Percentiles rank a stretch among this genome's conserved stretches.
These are phyloP conservation scores for Mitragyna speciosa DNA, from an alignment of 257 asterid species.

Conservation along the genomic window DNA sequence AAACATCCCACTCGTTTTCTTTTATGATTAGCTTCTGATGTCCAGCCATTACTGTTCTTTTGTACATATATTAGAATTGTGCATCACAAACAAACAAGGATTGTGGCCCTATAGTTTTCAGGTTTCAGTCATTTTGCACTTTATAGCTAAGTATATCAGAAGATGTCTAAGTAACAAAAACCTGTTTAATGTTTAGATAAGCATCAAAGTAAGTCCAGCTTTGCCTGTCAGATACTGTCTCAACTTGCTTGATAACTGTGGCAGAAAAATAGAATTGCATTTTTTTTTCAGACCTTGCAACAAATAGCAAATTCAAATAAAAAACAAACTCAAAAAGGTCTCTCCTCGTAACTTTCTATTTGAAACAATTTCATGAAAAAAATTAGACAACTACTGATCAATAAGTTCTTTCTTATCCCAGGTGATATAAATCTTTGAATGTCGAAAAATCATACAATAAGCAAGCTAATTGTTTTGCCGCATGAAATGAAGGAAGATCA, in stretches of 20 bases:
- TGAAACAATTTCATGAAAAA: not conserved
- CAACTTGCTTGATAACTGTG: conserved; percentile 11
- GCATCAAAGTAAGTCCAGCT: conserved; percentile 21
- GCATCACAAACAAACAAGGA: conserved; percentile 16
- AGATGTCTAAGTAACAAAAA: conserved; percentile 30
- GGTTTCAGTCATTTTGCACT: conserved; percentile 18
- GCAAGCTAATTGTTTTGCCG: not conserved
- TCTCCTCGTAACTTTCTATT: not conserved
- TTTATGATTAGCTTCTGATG: not conserved
- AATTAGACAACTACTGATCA: too few relatives aligned
- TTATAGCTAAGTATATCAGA: conserved; percentile 25
- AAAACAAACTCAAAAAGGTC: not conserved
- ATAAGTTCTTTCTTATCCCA: not conserved
- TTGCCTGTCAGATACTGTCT: conserved; percentile 53
- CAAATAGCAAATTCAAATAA: conserved; percentile 25
- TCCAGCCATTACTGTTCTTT: conserved; percentile 9
- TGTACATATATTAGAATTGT: not conserved
- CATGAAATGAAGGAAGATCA: not conserved
- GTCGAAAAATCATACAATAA: not conserved
- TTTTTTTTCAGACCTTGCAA: conserved; percentile 8
- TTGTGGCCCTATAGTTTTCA: conserved; percentile 16
- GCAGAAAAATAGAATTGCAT: conserved; percentile 11
- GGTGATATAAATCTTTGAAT: not conserved
- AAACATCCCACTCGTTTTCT: conserved; percentile 1
- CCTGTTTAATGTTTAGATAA: conserved; percentile 22